These are phyloP conservation scores for Ophiostoma piceae DNA, from an alignment of 2,329 filamentous ascomycete genomes.

Conservation along the genomic window DNA sequence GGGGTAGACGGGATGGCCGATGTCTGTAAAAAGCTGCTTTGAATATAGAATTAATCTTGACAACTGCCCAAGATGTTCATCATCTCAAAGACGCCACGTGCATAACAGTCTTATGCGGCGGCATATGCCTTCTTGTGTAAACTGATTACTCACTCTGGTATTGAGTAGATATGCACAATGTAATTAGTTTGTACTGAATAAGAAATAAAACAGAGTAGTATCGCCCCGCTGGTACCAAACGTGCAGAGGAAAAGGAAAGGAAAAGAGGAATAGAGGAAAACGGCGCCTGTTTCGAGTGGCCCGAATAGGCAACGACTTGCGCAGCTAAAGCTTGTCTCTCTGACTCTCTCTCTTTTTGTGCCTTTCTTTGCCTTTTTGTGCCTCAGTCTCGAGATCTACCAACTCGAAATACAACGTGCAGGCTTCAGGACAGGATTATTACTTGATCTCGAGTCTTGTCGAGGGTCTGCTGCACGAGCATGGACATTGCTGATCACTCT, in stretches of 20 bases:
- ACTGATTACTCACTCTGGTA: too few species aligned
- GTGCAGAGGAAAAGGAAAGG: background rate
- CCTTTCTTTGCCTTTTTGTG: background rate
- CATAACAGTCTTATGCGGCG: too few species aligned
- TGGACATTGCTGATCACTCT: background rate
- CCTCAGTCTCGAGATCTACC: background rate
- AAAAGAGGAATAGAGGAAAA: background rate
- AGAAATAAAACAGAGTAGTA: background rate
- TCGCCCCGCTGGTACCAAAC: constrained; percentile 9
- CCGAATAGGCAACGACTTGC: constrained; percentile 4
- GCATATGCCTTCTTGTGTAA: too few species aligned
- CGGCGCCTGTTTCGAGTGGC: constrained; percentile 6
- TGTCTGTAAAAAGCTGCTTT: too few species aligned
- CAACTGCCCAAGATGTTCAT: too few species aligned
- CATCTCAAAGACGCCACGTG: too few species aligned
- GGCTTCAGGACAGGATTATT: background rate
- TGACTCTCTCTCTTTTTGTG: background rate
- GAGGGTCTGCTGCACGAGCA: background rate
- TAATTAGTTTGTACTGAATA: too few species aligned
- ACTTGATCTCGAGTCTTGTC: constrained; percentile 3
- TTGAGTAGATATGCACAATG: too few species aligned
- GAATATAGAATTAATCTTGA: too few species aligned
- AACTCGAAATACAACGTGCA: background rate
- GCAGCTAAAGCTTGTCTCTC: background rate
- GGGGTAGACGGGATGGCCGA: too few species aligned